Evolutionary conservation across 2,329 filamentous ascomycete species (phyloP).

Genomic region (Cordyceps cicadae): DNA sequence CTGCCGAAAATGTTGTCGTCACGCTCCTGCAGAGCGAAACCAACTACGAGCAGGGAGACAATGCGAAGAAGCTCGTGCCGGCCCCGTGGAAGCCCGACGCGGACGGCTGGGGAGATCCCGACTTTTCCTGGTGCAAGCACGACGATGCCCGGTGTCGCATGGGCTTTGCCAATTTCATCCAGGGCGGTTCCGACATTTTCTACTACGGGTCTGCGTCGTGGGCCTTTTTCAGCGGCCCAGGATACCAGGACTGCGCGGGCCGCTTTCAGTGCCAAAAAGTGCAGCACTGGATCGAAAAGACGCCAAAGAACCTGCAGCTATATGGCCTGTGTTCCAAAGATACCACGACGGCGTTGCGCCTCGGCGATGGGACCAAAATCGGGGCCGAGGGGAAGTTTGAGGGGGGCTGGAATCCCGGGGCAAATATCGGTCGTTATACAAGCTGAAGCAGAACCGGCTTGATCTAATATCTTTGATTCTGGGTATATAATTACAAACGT

Average conservation of each 20-base stretch:
- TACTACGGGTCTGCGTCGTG: conserved; percentile 34
- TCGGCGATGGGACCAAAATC: conserved; percentile 29
- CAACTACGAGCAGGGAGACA: conserved; percentile 30
- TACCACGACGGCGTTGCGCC: conserved; percentile 24
- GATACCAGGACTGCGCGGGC: conserved; percentile 29
- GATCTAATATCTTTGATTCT: not conserved
- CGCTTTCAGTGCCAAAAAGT: conserved; percentile 23
- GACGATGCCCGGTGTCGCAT: conserved; percentile 33
- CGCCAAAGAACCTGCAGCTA: conserved; percentile 30
- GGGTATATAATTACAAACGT: conserved; percentile 1
- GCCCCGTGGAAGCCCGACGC: conserved; percentile 32
- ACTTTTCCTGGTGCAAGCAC: conserved; percentile 31
- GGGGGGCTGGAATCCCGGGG: conserved; percentile 8
- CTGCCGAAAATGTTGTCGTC: conserved; percentile 41
- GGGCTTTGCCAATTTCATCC: conserved; percentile 33
- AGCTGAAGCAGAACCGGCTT: not conserved
- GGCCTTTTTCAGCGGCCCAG: conserved; percentile 6
- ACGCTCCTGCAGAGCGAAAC: conserved; percentile 47
- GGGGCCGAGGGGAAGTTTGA: conserved; percentile 23
- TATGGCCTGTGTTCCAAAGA: conserved; percentile 36
- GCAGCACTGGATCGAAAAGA: conserved; percentile 33
- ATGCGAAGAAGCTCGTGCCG: conserved; percentile 26
- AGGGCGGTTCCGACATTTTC: conserved; percentile 33
- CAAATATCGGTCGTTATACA: conserved; percentile 4
- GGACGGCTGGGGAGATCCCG: conserved; percentile 32